Evolutionary conservation across 2,329 filamentous ascomycete genomes (phyloP), one percentile per base, ranked within the genome.

Genomic region (Teratosphaeria destructans): DNA sequence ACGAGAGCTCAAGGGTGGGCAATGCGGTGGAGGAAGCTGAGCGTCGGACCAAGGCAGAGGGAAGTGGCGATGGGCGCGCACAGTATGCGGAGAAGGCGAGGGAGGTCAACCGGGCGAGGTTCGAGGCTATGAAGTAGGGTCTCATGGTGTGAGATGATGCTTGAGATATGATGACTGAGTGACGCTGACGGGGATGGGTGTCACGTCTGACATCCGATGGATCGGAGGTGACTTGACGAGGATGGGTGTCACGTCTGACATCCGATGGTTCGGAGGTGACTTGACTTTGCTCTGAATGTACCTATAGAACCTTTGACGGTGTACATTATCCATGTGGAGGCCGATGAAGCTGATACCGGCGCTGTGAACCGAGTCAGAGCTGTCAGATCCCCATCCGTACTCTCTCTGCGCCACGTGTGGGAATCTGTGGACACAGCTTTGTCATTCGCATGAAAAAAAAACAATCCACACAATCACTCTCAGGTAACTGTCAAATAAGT

Each of bases 1-100:
- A 86, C 1, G 81, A 86, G 66, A 85, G 86, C 0, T 81, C 84
- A n/a, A 86, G 85, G 67, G 73, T 87, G 43, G 87, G 87, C 12
- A 85, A 89, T 72, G 86, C 87, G 32, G 78, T 79, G 7, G 80
- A 84, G 67, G 78, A 87, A 67, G 85, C 85, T 27, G 81, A 82
- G 62, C 77, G 81, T 63, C 81, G 82, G 68, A 88, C 85, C 3
- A 81, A 78, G 35, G 43, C 16, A 19, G 43, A 61, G 55, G n/a
- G 63, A 54, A 29, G 43, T 23, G 43, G 43, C 12, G 43, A 49
- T 23, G 58, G 55, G 67, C 27, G 53, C 10, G 27, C 53, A 26
- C 19, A 26, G 7, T 54, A 29, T 34, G 4, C 27, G 12, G 53
- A 54, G 53, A 54, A 54, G 53, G 27, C 53, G 23, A 54, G 19